Base-by-base conservation (phyloP, 345 rosid genomes). In the Bruguiera parviflora region DNA sequence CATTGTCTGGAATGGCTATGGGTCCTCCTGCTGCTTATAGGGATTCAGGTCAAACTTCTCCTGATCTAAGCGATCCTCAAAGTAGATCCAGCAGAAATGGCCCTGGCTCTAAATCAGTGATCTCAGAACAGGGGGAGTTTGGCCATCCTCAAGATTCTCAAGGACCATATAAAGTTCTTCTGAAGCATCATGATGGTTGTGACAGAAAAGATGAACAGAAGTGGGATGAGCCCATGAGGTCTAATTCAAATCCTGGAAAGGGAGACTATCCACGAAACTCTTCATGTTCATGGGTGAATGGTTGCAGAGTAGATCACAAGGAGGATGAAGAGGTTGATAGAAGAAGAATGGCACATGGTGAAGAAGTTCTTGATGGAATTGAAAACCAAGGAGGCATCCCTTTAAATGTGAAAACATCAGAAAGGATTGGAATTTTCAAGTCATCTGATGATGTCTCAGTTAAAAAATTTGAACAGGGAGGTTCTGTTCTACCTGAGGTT, bases 161-260 rank as follows among this genome's bases (percentile, higher is more conserved):
- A 67, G 86, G 85, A 55, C 90, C 86, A 13, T 88, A 81, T 78
- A 89, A 83, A 73, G 90, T 89, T 75, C 92, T 89, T 67, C 76
- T 92, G 78, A 92, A 86, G 85, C 92, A 83, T 53, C 92, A 84
- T 65, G 90, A 90, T 67, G 79, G 79, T 66, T 83, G 88, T 84
- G 86, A 80, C 60, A 87, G 78, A 65, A 83, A 75, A 69, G 87
- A 80, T 65, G 86, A 74, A 61, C 79, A 73, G 53, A 85, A 83
- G 78, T 73, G 73, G 75, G 94, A 84, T 77, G 90, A 78, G 57
- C 55, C 53, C 64, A 52, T 53, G 28, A 71, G 63, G 68, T 43
- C 79, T 25, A 77, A 78, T 33, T 69, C 78, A 4, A 49, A 76
- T 75, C 68, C 80, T 33, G 80, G 82, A 69, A 80, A 82, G 66